Base-by-base conservation (phyloP, 1,139 yeast species). In the Spencermartinsiella ligniputridi region DNA sequence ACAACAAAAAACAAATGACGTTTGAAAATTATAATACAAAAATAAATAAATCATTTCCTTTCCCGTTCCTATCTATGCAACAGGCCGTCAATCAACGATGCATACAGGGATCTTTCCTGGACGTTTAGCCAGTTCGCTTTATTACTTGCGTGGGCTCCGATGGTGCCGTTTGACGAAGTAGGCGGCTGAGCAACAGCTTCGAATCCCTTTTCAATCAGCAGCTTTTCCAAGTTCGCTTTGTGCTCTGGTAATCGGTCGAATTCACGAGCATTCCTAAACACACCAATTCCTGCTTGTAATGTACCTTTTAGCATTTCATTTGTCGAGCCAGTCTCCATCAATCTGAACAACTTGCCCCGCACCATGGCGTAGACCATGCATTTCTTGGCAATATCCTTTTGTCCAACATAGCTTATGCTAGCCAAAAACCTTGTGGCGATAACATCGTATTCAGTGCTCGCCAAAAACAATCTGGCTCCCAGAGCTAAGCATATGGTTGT, bases 381-480 rank as follows among this genome's bases (percentile, higher is more conserved):
- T 41, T 51, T 55, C 52, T 53, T 55, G 15, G 47, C 50, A 3
- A 40, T 65, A 62, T 39, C 55, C 11, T 41, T 41, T 25, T 45
- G 50, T 3, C 55, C 69, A 44, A 79, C 57, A 50, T 72, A 64
- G 47, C 69, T 66, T 57, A 76, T 66, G 15, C 84, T 60, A 12
- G 71, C 66, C 43, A 85, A 64, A 52, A 79, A 83, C 42, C 81
- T 74, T 11, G 72, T 55, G 44, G 74, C 79, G 47, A 78, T 70
- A 3, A 70, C 66, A 43, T 78, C 82, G 55, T 75, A 78, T 8
- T 74, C 74, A 1, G 74, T 64, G 3, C 75, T 75, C 2, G 73
- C 64, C 27, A 69, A 69, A 61, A 79, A 81, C 47, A 76, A 72
- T 35, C 67, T 64, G 0, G 83, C 74, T 8, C 79, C 79, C 48